Base-by-base conservation (phyloP, 805 yeast genomes). In the Pichia ethanolica region DNA sequence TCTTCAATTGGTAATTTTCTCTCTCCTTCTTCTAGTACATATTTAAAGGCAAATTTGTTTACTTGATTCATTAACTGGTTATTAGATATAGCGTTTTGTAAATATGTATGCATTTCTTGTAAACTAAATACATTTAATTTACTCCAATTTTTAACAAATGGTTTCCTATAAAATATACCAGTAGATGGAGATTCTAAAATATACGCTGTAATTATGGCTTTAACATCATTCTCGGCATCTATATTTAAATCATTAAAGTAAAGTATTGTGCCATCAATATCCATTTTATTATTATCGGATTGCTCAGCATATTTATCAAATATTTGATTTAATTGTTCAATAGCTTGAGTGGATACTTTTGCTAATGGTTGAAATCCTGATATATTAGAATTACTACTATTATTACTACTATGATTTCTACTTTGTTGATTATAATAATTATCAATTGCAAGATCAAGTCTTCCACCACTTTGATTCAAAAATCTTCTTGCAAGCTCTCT, bases 221-320 rank as follows among this genome's bases (percentile, higher is more conserved):
- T 75, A 8, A 79, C 71, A 60, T 90, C 89, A 8, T 34, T 36
- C 56, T 91, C 98, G 0, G 89, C 83, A 12, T 79, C 79, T 37
- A 83, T 71, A 0, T 77, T 81, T 43, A 91, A 66, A 57, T 83
- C 96, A 13, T 71, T 72, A 26, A 91, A 68, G 57, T 82, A 87
- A 38, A 61, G 56, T 9, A 90, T 63, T 0, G 97, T 84, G 0
- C 96, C 97, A 50, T 88, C 93, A 9, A 86, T 72, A 28, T 82
- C 91, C 37, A 89, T 86, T n/a, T 34, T n/a, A 36, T 49, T 14
- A 4, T 26, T n/a, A 34, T 45, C 26, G 1, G 37, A 14, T 1
- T 14, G 13, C 7, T 49, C 52, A 8, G 46, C 36, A 39, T 51
- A 58, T 11, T 68, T 45, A 14, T 47, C 49, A 10, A 67, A 66